Evolutionary conservation across 176 grass and related monocot genomes (phyloP).

Genomic region (Pontederia paniculata): DNA sequence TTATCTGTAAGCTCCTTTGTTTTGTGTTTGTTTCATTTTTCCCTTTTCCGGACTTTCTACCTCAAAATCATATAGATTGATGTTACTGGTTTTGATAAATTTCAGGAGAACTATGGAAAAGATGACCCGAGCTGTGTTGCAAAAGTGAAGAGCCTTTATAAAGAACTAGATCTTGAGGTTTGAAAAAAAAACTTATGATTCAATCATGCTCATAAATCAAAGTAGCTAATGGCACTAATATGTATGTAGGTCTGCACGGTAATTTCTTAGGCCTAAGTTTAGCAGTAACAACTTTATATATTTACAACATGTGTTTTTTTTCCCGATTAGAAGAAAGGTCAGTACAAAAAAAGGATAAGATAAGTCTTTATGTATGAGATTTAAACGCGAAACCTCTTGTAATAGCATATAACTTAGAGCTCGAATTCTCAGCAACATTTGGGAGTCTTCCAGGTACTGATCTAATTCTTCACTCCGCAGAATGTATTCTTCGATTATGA

Average conservation of each 20-base stretch:
- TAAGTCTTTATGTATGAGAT: no score
- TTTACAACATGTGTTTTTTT: no score
- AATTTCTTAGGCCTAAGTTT: no score
- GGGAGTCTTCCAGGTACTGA: no score
- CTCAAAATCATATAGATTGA: background rate
- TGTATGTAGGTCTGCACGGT: no score
- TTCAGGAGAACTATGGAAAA: conserved; percentile 90
- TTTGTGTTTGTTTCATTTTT: conserved; percentile 14
- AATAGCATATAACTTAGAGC: no score
- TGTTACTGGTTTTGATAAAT: conserved; percentile 1
- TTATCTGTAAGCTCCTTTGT: conserved; percentile 46
- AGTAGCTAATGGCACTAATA: no score
- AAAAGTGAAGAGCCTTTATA: conserved; percentile 90
- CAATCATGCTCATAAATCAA: background rate
- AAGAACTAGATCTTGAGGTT: conserved; percentile 85
- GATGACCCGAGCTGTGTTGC: conserved; percentile 57
- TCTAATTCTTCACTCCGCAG: conserved; percentile 15
- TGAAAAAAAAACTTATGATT: conserved; percentile 7
- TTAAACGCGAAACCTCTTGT: no score
- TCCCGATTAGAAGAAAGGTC: no score
- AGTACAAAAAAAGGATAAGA: no score
- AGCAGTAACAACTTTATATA: no score
- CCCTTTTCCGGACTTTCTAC: background rate
- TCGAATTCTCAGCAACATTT: no score
- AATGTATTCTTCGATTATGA: conserved; percentile 54